These are phyloP conservation scores for Pleoardoris graminearum DNA, from an alignment of 2,329 filamentous ascomycete species.

Conservation along the genomic window DNA sequence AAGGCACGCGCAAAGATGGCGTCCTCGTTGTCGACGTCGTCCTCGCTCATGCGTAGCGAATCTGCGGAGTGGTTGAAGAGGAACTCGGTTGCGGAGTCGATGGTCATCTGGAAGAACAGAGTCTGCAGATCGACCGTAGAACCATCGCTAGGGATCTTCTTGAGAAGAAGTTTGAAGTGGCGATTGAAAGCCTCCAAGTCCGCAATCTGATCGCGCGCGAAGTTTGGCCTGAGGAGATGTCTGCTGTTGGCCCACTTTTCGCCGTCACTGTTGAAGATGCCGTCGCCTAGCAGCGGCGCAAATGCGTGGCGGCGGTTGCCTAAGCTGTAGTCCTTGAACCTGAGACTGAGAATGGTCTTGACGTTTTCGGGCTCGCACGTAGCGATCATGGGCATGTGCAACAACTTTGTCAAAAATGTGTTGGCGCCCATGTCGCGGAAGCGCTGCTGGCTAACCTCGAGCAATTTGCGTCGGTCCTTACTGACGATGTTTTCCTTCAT, in stretches of 20 bases:
- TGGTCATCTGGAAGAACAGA: conserved; percentile 55
- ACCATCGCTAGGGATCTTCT: conserved; percentile 60
- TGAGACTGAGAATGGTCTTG: conserved; percentile 51
- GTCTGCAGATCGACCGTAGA: conserved; percentile 45
- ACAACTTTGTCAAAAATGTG: conserved; percentile 48
- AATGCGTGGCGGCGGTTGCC: conserved; percentile 43
- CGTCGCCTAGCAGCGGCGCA: conserved; percentile 48
- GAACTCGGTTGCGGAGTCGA: conserved; percentile 56
- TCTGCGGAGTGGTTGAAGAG: conserved; percentile 52
- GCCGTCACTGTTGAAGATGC: conserved; percentile 54
- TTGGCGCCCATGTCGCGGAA: conserved; percentile 30
- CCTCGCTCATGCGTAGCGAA: conserved; percentile 34
- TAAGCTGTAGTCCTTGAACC: conserved; percentile 53
- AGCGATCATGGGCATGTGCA: conserved; percentile 38
- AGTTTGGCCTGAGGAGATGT: conserved; percentile 58
- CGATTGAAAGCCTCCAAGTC: conserved; percentile 62
- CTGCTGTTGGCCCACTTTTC: conserved; percentile 46
- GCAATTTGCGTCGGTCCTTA: conserved; percentile 9
- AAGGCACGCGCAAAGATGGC: conserved; percentile 49
- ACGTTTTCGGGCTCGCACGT: conserved; percentile 55
- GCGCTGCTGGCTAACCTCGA: conserved; percentile 27
- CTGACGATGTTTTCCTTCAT: conserved; percentile 46
- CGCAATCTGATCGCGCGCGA: conserved; percentile 56
- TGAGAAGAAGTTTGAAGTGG: conserved; percentile 63
- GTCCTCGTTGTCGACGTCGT: conserved; percentile 39